Base-by-base conservation (phyloP, 2,329 filamentous ascomycete species). In the Colletotrichum liriopes region DNA sequence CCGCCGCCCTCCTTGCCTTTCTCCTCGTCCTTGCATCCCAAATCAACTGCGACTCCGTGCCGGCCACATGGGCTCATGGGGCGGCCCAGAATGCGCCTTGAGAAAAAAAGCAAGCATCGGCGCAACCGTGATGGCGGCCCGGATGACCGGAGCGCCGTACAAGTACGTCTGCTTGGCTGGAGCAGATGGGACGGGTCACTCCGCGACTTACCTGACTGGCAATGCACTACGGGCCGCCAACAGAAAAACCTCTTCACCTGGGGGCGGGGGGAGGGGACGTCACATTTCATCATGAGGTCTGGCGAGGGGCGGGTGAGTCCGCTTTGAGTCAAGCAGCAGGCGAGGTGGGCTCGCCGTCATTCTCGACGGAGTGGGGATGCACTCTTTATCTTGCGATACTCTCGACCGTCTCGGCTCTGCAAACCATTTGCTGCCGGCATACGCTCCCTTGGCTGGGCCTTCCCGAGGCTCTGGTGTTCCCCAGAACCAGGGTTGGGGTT, bases 391-490 rank as follows among this genome's bases (percentile, higher is more conserved):
- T 8, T 62, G 59, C n/a, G 18, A 5, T 26, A 35, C 26, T 32
- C 43, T 23, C 29, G 20, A 20, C 6, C 6, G 6, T 39, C 43
- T 18, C 26, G 7, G 18, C 39, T 12, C 43, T 11, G 32, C 32
- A 49, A 41, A 39, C 20, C 23, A 7, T 51, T n/a, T 2, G 6
- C 16, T 23, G 35, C 20, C 14, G 29, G 18, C 47, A 51, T 39
- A 35, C n/a, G 35, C 23, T 41, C n/a, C 60, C 47, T 41, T 52
- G 45, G 23, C n/a, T 23, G 12, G 43, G 2, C 59, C 20, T 37
- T 52, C 47, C n/a, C n/a, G 45, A 62, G 35, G 45, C 23, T 39
- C 32, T 62, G 37, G 51, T 35, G 62, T 58, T 47, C 35, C 51
- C 62, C 37, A 47, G 39, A 56, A 23, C 20, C 41, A 45, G 49